Evolutionary conservation across 2,329 filamentous ascomycete genomes (phyloP).

Genomic region (Mollisia scopiformis): DNA sequence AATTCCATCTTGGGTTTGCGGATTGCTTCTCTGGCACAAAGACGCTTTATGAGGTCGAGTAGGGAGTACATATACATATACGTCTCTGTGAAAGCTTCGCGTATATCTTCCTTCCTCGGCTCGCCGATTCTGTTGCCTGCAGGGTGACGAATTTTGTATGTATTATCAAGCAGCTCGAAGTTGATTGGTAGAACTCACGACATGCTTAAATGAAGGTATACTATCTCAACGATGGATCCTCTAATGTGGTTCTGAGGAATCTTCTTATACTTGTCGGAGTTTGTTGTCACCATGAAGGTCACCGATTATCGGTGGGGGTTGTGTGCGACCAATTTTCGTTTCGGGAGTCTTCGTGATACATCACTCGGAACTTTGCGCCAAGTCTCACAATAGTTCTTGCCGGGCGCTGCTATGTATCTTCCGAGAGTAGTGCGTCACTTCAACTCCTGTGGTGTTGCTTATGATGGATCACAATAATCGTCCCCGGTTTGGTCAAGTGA

Average conservation of each 20-base stretch:
- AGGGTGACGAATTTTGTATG: too few relatives aligned
- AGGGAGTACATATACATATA: not conserved
- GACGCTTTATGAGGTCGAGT: not conserved
- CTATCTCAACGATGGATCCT: not conserved
- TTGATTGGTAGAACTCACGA: not conserved
- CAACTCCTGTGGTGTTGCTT: too few relatives aligned
- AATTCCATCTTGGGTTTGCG: constrained; percentile 22
- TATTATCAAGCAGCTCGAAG: not conserved
- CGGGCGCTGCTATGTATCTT: not conserved
- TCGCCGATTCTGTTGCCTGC: not conserved
- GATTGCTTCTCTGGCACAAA: not conserved
- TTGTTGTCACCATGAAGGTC: not conserved
- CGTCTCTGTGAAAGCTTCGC: not conserved
- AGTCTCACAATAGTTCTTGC: not conserved
- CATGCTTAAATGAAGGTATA: not conserved
- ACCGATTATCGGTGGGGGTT: not conserved
- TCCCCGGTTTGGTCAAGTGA: too few relatives aligned
- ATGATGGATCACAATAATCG: too few relatives aligned
- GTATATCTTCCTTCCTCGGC: not conserved
- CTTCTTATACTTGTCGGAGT: not conserved
- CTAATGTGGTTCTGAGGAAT: not conserved
- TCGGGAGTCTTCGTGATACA: not conserved
- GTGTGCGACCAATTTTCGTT: not conserved
- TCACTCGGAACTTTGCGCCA: not conserved
- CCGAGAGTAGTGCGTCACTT: too few relatives aligned